Evolutionary conservation across 73 alveolate genomes (phyloP).

Genomic region (Halteria grandinella): DNA sequence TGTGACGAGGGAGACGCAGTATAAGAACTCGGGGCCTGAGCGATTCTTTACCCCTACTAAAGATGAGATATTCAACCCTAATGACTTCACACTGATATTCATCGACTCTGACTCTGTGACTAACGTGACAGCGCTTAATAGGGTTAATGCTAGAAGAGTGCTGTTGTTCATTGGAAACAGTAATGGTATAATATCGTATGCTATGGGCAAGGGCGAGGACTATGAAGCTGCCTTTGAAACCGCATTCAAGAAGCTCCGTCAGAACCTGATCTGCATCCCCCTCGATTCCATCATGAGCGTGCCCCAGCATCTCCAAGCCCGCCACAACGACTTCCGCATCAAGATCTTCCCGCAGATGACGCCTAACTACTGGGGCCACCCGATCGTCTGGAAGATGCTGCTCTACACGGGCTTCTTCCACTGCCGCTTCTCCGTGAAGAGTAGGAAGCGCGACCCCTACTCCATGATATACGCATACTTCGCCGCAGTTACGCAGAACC

Average conservation of each 20-base stretch:
- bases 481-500: slow-evolving; percentile 62
- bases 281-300: too few relatives aligned
- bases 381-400: slow-evolving; percentile 72
- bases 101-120: slow-evolving; percentile 74
- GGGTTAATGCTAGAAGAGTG: slow-evolving; percentile 78
- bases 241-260: slow-evolving; percentile 65
- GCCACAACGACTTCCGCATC: slow-evolving; percentile 73
- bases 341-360: slow-evolving; percentile 67
- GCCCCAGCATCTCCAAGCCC: slow-evolving; percentile 57
- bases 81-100: slow-evolving; percentile 68
- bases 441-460: slow-evolving; percentile 74
- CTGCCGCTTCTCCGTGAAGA: slow-evolving; percentile 73
- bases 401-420: slow-evolving; percentile 77
- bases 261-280: slow-evolving; percentile 64
- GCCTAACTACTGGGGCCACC: slow-evolving; percentile 85
- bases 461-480: slow-evolving; percentile 74
- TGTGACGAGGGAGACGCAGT: background rate
- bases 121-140: slow-evolving; percentile 77
- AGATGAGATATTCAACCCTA: slow-evolving; percentile 45
- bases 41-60: slow-evolving; percentile 29
- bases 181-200: slow-evolving; percentile 79
- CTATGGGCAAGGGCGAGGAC: slow-evolving; percentile 84
- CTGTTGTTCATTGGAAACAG: slow-evolving; percentile 80
- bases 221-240: slow-evolving; percentile 76
- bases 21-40: slow-evolving; percentile 13